Conservation (phyloP, 2,329 filamentous ascomycete genomes). For the Talaromyces sp. region DNA sequence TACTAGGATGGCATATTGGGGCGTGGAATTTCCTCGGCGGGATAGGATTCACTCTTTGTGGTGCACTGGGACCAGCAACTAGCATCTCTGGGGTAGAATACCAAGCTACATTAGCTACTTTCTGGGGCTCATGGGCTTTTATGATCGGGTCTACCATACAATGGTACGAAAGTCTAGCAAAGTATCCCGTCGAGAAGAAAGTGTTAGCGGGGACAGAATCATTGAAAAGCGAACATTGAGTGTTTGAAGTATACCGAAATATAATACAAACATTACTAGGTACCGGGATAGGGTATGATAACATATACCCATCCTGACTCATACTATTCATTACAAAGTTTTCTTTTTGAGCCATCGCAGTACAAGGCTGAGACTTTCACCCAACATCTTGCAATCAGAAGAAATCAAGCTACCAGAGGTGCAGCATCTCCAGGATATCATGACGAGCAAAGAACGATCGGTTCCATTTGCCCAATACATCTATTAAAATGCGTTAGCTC, state of each 20-base stretch:
- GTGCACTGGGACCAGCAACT: slow-evolving; percentile 57
- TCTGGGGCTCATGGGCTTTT: slow-evolving; percentile 47
- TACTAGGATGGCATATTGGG: slow-evolving; percentile 69
- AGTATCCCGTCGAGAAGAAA: slow-evolving; percentile 62
- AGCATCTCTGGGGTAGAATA: slow-evolving; percentile 49
- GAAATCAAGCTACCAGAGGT: slow-evolving; percentile 27
- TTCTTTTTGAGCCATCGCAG: too few relatives aligned
- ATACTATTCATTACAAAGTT: too few relatives aligned
- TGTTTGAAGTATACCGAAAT: neutral
- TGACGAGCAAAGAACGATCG: slow-evolving; percentile 75
- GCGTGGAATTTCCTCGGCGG: slow-evolving; percentile 67
- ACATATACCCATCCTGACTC: neutral
- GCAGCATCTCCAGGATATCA: slow-evolving; percentile 63
- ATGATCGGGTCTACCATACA: slow-evolving; percentile 52
- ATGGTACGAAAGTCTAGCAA: slow-evolving; percentile 54
- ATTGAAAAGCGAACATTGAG: neutral
- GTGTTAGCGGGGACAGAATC: neutral
- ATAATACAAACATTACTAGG: slow-evolving; percentile 1
- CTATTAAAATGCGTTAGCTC: slow-evolving; percentile 44
- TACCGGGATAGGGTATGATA: too few relatives aligned
- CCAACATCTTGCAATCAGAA: neutral
- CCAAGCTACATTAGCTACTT: slow-evolving; percentile 52
- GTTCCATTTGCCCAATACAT: slow-evolving; percentile 77
- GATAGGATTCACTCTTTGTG: slow-evolving; percentile 65
- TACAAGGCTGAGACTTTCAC: too few relatives aligned